Evolutionary conservation across 2,329 filamentous ascomycete species (phyloP), one percentile per base, ranked within the genome.

Genomic region (Zalaria obscura): DNA sequence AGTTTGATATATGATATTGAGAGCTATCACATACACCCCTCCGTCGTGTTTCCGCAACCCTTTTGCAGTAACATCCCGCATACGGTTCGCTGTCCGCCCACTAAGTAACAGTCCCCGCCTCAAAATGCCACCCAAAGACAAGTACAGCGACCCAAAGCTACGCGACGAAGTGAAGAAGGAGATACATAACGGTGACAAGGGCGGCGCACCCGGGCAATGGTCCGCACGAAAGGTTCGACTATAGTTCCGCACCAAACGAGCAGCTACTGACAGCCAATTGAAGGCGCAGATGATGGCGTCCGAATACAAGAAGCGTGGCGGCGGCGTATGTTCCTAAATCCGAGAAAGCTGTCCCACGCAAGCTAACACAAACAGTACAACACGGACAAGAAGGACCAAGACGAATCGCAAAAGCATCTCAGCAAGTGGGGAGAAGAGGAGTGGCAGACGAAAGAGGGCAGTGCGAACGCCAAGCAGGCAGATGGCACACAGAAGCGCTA

Each of bases 371-470:
- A 9, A 4, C 32, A 47, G 43, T 68, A 70, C 50, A 69, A 57
- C 5, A 68, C 62, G 3, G 58, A 62, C 37, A 66, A 69, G 42
- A 55, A 61, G 36, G 53, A 57, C n/a, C 58, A 67, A 43, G 61
- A 66, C 44, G 54, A 66, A 25, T 59, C 58, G 4, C 65, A 68
- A 40, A 61, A 66, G 50, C 54, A 66, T 38, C 54, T 70, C 2
- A 56, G 59, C 4, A 56, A 67, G 11, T 70, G 67, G 66, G 57
- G 53, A 0, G 55, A 67, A n/a, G 67, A 69, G 41, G 62, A 69
- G 4, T 69, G 66, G 65, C 65, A 69, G 54, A 69, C 65, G 0
- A 69, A 68, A 43, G 65, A 69, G 37, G 66, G 66, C 1, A 58
- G 55, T 5, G 66, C 60, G 0, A 53, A 60, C n/a, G 65, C 67